Conservation (phyloP, 306 rosid species). For the Albizia julibrissin region DNA sequence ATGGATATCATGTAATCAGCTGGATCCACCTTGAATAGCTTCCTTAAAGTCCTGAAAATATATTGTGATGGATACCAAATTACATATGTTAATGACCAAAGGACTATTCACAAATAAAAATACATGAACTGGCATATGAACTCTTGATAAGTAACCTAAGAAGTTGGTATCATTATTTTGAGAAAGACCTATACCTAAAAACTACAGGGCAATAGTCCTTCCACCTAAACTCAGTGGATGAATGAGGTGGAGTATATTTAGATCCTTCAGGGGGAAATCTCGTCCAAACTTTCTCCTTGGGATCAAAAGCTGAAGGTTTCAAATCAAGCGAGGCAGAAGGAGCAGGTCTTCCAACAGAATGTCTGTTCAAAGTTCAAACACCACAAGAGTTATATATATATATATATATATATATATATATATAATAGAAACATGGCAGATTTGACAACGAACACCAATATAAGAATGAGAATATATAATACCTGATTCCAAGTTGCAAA, state of each 20-base stretch:
- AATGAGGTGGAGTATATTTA: constrained; percentile 91
- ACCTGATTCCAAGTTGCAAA: constrained; percentile 94
- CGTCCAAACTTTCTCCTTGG: constrained; percentile 92
- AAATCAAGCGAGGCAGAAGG: constrained; percentile 81
- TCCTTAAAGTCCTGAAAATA: constrained; percentile 75
- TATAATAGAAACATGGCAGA: constrained; percentile 6
- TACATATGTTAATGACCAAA: not conserved
- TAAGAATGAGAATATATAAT: not conserved
- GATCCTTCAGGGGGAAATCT: constrained; percentile 93
- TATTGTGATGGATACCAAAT: not conserved
- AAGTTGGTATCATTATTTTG: not conserved
- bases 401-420: too few species aligned
- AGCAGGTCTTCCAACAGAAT: constrained; percentile 91
- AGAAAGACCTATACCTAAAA: constrained; percentile 57
- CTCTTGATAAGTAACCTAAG: not conserved
- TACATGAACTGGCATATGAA: not conserved
- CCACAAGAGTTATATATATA: not conserved
- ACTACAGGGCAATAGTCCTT: constrained; percentile 96
- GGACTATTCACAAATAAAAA: not conserved
- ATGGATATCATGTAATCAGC: constrained; percentile 97
- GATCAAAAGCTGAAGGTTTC: constrained; percentile 92
- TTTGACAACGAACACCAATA: not conserved
- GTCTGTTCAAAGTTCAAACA: constrained; percentile 51
- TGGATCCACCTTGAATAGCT: constrained; percentile 88
- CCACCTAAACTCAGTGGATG: constrained; percentile 85